Conservation (phyloP, 1,284 basidiomycete species). For the Phlebopus sp. region DNA sequence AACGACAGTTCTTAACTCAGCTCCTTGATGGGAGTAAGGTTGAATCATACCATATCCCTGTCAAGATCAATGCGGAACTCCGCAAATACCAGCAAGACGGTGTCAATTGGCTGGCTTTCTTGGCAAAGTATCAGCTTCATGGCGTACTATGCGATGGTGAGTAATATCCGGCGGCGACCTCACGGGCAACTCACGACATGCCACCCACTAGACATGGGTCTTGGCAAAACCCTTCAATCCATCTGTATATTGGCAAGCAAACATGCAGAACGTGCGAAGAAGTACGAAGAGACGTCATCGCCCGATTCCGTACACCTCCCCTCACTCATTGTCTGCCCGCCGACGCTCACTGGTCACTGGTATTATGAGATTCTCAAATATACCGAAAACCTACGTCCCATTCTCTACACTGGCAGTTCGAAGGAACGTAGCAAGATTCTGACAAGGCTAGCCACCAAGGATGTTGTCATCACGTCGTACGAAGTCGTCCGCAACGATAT, state of each 20-base stretch:
- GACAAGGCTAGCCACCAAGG: slow-evolving; percentile 66
- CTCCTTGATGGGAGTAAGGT: slow-evolving; percentile 94
- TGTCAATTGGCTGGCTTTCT: slow-evolving; percentile 98
- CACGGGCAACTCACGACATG: neutral
- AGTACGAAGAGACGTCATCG: slow-evolving; percentile 64
- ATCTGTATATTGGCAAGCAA: slow-evolving; percentile 97
- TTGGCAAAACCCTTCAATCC: slow-evolving; percentile 97
- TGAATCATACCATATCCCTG: slow-evolving; percentile 86
- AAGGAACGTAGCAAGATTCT: slow-evolving; percentile 77
- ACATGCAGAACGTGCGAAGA: slow-evolving; percentile 82
- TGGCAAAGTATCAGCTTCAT: slow-evolving; percentile 96
- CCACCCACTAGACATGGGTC: slow-evolving; percentile 83
- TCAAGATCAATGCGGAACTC: slow-evolving; percentile 89
- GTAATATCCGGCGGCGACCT: slow-evolving; percentile 24
- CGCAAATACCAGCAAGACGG: slow-evolving; percentile 98
- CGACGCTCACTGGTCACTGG: slow-evolving; percentile 98
- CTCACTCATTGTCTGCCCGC: slow-evolving; percentile 94
- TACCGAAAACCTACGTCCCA: slow-evolving; percentile 77
- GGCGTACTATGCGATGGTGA: slow-evolving; percentile 96
- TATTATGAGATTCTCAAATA: slow-evolving; percentile 97
- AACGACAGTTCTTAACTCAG: slow-evolving; percentile 92
- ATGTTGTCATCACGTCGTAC: slow-evolving; percentile 95
- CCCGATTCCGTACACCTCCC: slow-evolving; percentile 86
- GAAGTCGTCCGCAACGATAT: slow-evolving; percentile 98
- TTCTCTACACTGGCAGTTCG: slow-evolving; percentile 91